Base-by-base conservation (phyloP, 805 yeast genomes). In the Candida andamanensis region DNA sequence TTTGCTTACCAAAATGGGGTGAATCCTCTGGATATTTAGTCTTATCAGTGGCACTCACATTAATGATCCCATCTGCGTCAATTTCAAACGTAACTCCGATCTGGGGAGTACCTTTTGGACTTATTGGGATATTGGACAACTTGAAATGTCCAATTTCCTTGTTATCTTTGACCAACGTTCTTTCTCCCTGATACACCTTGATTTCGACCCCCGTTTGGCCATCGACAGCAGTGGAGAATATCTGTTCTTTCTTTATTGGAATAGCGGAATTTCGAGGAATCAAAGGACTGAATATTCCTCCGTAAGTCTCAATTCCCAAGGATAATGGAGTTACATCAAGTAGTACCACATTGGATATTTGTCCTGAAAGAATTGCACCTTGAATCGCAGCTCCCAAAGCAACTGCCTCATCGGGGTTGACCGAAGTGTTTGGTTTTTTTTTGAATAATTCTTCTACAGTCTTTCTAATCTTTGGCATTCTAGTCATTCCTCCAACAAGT, bases 341-440 rank as follows among this genome's bases (percentile, higher is more conserved):
- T 34, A 84, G 59, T 32, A 84, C 70, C 26, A 84, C 90, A 51
- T 83, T 82, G 58, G 76, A 79, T 33, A 84, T 80, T 46, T 83
- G 86, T 44, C 95, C 95, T 14, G 89, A 80, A 35, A 84, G 62
- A 24, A 84, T 80, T 46, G 89, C 94, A 49, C 90, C 95, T 62
- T 84, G 95, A 47, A 84, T 81, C 28, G 94, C 92, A 19, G 95
- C 95, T 50, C 95, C 95, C 44, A 84, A 60, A 27, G 94, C 92
- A 30, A 84, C 94, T n/a, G 92, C 89, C 58, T 84, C 95, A 56
- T 84, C 95, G n/a, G 95, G 94, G 52, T 84, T 84, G 9, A 84
- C 85, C 13, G 76, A 72, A 26, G 81, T 76, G 32, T 78, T 80
- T 24, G 90, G 89, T 39, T 70, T 66, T 50, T 72, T 78, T 20